A percentile compares a stretch with the other conserved stretches of the same genome.
Evolutionary conservation across 352 stramenopile species (phyloP).

Genomic region (Phytophthora agathidicida): DNA sequence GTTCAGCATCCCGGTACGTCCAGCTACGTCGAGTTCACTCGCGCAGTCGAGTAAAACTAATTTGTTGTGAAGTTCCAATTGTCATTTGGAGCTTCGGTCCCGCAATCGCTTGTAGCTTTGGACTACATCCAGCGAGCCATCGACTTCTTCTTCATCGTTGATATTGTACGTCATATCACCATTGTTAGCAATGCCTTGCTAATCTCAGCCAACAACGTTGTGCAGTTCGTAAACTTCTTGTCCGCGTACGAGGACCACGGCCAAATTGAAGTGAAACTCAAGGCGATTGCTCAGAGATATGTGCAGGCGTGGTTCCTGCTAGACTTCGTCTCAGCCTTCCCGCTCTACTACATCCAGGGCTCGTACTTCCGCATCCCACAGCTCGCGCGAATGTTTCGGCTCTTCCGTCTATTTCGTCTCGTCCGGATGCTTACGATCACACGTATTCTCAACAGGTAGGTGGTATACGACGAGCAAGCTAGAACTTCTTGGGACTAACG

Average conservation of each 20-base stretch:
- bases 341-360: conserved; percentile 70
- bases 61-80: conserved; percentile 62
- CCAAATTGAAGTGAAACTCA: conserved; percentile 54
- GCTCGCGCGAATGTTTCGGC: conserved; percentile 60
- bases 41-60: neutral
- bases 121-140: conserved; percentile 67
- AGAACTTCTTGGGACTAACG: neutral
- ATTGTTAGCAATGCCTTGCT: neutral
- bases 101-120: conserved; percentile 23
- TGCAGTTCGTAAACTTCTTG: conserved; percentile 71
- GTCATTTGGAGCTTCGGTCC: conserved; percentile 47
- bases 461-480: neutral
- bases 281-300: conserved; percentile 60
- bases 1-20: conserved; percentile 73
- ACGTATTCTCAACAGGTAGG: conserved; percentile 65
- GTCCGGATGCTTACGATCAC: conserved; percentile 77
- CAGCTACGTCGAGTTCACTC: neutral
- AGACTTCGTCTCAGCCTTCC: conserved; percentile 79
- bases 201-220: neutral
- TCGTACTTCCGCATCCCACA: conserved; percentile 68
- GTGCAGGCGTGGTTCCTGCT: conserved; percentile 76
- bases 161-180: conserved; percentile 70
- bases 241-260: conserved; percentile 71
- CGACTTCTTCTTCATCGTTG: conserved; percentile 73
- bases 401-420: conserved; percentile 69